Conservation (phyloP, 2,329 filamentous ascomycete genomes). For the Aureobasidium uvarum region DNA sequence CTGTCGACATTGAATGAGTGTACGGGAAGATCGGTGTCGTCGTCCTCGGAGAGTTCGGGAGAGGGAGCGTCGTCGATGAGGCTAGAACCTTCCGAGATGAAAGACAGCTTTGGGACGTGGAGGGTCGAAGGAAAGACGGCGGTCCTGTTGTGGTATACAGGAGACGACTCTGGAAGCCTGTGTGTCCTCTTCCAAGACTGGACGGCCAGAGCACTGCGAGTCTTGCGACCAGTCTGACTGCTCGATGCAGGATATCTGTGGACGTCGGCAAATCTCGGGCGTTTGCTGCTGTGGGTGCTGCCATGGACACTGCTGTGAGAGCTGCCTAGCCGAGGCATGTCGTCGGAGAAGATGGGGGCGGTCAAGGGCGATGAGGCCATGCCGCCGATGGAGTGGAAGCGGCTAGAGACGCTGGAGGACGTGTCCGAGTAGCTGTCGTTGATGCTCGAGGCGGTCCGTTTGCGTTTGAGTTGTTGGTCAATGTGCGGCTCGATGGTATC, state of each 20-base stretch:
- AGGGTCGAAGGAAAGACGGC: slow-evolving; percentile 65
- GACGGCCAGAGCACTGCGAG: slow-evolving; percentile 34
- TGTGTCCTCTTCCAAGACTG: slow-evolving; percentile 75
- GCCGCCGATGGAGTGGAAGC: slow-evolving; percentile 64
- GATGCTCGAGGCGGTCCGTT: slow-evolving; percentile 62
- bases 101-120: slow-evolving; percentile 70
- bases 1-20: slow-evolving; percentile 65
- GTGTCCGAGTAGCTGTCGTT: slow-evolving; percentile 82
- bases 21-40: slow-evolving; percentile 75
- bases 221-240: slow-evolving; percentile 36
- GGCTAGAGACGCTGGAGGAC: slow-evolving; percentile 77
- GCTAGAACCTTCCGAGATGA: slow-evolving; percentile 69
- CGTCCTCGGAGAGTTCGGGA: slow-evolving; percentile 68
- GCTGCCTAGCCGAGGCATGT: slow-evolving; percentile 64
- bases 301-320: slow-evolving; percentile 18
- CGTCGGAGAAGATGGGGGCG: slow-evolving; percentile 79
- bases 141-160: slow-evolving; percentile 72
- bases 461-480: slow-evolving; percentile 73
- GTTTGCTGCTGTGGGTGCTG: slow-evolving; percentile 51
- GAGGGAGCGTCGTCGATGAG: slow-evolving; percentile 62
- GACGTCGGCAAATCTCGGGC: slow-evolving; percentile 30
- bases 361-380: slow-evolving; percentile 85
- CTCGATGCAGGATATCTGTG: slow-evolving; percentile 33
- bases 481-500: slow-evolving; percentile 82
- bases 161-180: slow-evolving; percentile 80